A percentile compares a stretch with the other conserved stretches of the same genome.
phyloP scores from a whole-genome alignment of 2,329 filamentous ascomycete species.

The Teratosphaeria pseudoeucalypti region DNA sequence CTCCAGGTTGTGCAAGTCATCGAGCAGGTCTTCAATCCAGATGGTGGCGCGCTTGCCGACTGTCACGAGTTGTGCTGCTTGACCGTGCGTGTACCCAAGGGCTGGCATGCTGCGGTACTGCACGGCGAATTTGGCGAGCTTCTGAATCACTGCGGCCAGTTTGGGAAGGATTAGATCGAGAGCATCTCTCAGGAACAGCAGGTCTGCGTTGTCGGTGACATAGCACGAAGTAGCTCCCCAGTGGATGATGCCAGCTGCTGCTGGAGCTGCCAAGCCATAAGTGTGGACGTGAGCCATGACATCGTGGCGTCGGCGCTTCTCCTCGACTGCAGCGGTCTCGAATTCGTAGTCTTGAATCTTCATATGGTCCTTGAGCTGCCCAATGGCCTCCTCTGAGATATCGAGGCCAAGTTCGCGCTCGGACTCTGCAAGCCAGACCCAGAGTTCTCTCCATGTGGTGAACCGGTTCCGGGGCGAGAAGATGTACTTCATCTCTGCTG shows the following conservation, averaged over 20 bases:
- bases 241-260: conserved; percentile 75
- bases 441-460: conserved; percentile 74
- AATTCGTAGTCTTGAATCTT: conserved; percentile 40
- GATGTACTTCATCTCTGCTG: conserved; percentile 62
- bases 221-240: conserved; percentile 55
- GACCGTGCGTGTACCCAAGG: conserved; percentile 66
- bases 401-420: conserved; percentile 70
- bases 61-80: conserved; percentile 46
- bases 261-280: conserved; percentile 62
- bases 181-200: conserved; percentile 66
- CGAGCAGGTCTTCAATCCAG: conserved; percentile 66
- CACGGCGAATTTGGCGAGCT: conserved; percentile 61
- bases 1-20: conserved; percentile 67
- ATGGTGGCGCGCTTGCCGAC: conserved; percentile 60
- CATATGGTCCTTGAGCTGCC: conserved; percentile 36
- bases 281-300: conserved; percentile 49
- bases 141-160: conserved; percentile 66
- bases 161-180: conserved; percentile 68
- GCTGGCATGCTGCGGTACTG: conserved; percentile 63
- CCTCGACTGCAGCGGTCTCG: conserved; percentile 36
- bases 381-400: conserved; percentile 55
- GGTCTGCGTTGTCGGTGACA: conserved; percentile 65
- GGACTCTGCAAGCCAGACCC: conserved; percentile 72
- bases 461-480: conserved; percentile 68
- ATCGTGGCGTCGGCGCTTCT: conserved; percentile 35